phyloP scores from a whole-genome alignment of 2,329 filamentous ascomycete species.

The Gnomoniopsis sp. region DNA sequence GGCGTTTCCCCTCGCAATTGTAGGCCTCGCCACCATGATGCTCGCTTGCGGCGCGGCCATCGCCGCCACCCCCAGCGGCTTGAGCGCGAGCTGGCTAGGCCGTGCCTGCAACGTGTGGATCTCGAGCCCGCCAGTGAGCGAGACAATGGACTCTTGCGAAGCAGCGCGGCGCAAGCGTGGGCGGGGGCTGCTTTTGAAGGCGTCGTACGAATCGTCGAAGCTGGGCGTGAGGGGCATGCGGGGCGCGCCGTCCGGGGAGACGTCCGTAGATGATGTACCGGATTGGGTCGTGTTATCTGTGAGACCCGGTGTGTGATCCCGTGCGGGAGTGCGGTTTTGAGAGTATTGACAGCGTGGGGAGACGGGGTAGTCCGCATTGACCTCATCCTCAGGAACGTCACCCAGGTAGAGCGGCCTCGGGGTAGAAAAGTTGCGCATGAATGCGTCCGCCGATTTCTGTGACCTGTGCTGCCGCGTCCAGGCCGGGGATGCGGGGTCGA shows the following conservation, averaged over 20 bases:
- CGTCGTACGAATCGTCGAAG: constrained; percentile 25
- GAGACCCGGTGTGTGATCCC: constrained; percentile 29
- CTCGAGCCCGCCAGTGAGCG: constrained; percentile 81
- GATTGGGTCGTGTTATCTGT: constrained; percentile 29
- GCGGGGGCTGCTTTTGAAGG: constrained; percentile 24
- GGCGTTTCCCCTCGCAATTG: constrained; percentile 40
- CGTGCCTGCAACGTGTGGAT: constrained; percentile 77
- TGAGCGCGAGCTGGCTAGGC: constrained; percentile 69
- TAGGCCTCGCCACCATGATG: constrained; percentile 57
- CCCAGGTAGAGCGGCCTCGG: constrained; percentile 29
- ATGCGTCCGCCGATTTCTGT: constrained; percentile 49
- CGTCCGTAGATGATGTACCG: constrained; percentile 28
- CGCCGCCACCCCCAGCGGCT: constrained; percentile 49
- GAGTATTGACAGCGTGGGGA: constrained; percentile 14
- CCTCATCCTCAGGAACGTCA: constrained; percentile 13
- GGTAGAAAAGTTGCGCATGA: constrained; percentile 44
- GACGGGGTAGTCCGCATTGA: constrained; percentile 22
- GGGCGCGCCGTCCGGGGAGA: constrained; percentile 21
- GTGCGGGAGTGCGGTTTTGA: constrained; percentile 22
- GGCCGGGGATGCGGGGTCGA: constrained; percentile 63
- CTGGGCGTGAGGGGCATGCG: constrained; percentile 8
- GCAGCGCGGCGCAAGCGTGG: constrained; percentile 48
- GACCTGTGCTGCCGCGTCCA: constrained; percentile 53
- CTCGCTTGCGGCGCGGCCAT: constrained; percentile 55
- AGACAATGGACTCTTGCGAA: constrained; percentile 88